Conservation (phyloP, 192 early-diverging fungal species). For the Mortierella hygrophila region DNA sequence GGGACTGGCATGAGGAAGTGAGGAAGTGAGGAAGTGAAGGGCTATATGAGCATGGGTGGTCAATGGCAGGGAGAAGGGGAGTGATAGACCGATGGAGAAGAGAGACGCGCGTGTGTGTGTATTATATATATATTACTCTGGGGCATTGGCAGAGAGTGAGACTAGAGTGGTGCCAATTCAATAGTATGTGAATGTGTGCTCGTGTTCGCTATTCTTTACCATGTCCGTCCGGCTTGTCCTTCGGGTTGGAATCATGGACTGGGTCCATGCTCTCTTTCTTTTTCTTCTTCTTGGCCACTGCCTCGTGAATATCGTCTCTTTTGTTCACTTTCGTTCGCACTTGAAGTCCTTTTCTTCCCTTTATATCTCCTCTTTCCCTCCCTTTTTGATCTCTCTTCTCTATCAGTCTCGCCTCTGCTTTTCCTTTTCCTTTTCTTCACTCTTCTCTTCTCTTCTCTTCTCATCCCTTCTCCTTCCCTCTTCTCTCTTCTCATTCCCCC, state of each 20-base stretch:
- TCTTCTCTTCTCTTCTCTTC: neutral
- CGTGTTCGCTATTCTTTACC: neutral
- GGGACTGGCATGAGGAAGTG: neutral
- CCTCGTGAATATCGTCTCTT: conserved; percentile 3
- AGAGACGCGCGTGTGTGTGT: neutral
- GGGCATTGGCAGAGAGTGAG: neutral
- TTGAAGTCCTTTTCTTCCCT: neutral
- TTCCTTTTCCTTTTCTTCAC: neutral
- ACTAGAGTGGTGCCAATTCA: neutral
- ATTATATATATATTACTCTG: neutral
- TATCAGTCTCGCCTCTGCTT: conserved; percentile 6
- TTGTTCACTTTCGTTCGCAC: neutral
- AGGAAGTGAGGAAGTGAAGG: neutral
- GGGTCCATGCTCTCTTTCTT: neutral
- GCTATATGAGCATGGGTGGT: neutral
- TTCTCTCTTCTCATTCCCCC: neutral
- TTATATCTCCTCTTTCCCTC: neutral
- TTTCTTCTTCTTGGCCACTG: neutral
- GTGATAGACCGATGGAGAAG: neutral
- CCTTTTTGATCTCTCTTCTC: conserved; percentile 1
- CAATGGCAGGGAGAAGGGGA: neutral
- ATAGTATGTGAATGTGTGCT: neutral
- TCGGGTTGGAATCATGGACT: neutral
- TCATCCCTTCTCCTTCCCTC: neutral
- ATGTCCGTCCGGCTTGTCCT: neutral